A percentile compares a stretch with the other conserved stretches of the same genome.
phyloP scores from a whole-genome alignment of 805 yeast genomes.

The Ogataea pignaliae region DNA sequence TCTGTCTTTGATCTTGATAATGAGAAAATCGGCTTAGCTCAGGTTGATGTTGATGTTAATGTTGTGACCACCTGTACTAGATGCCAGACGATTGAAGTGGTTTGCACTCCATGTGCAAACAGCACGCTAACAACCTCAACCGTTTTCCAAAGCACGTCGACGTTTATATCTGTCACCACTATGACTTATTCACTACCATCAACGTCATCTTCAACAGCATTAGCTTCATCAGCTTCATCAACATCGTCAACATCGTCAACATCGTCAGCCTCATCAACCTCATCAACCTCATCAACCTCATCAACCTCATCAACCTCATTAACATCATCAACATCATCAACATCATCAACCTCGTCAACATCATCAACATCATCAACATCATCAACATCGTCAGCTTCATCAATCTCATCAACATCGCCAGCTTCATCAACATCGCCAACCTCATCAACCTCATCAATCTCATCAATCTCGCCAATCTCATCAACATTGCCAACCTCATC shows the following conservation, averaged over 20 bases:
- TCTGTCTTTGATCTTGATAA: conserved; percentile 62
- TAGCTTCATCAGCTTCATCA: neutral
- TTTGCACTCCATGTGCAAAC: conserved; percentile 15
- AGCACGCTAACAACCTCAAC: conserved; percentile 8
- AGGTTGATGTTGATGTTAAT: conserved; percentile 29
- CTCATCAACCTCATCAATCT: neutral
- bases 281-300: neutral
- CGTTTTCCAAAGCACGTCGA: conserved; percentile 4
- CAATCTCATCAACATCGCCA: conserved; percentile 7
- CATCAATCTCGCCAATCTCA: no score
- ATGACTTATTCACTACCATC: conserved; percentile 1
- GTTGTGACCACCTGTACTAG: conserved; percentile 12
- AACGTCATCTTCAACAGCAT: conserved; percentile 1
- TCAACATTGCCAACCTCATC: conserved; percentile 3
- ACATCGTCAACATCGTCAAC: conserved; percentile 1
- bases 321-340: conserved; percentile 1
- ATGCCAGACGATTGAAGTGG: conserved; percentile 9
- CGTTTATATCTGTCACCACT: conserved; percentile 2
- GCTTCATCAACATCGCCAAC: conserved; percentile 5
- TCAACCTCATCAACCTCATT: conserved; percentile 1
- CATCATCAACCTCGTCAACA: no score
- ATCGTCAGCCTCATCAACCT: conserved; percentile 1
- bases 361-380: conserved; percentile 2
- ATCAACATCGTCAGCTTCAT: conserved; percentile 2
- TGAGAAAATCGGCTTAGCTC: conserved; percentile 53